These are phyloP conservation scores for Strobilomyces dryophilus DNA, from an alignment of 768 basidiomycete genomes.

Conservation along the genomic window DNA sequence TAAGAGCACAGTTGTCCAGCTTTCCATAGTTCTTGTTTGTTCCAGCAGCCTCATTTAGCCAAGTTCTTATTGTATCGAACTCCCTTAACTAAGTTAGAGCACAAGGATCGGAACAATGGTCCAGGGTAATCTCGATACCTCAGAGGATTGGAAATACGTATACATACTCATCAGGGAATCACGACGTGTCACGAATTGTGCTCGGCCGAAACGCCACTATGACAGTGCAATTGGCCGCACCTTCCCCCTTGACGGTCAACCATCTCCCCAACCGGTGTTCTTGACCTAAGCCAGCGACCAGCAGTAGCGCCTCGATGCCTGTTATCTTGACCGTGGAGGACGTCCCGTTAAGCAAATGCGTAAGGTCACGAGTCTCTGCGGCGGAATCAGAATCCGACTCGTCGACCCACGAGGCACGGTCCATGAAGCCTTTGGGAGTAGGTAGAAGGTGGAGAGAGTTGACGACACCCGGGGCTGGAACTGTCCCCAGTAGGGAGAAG, in stretches of 20 bases:
- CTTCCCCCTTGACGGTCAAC: conserved; percentile 68
- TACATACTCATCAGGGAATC: background rate
- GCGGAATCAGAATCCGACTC: background rate
- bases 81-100: background rate
- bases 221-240: conserved; percentile 67
- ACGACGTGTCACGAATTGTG: conserved; percentile 3
- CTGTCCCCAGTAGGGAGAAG: conserved; percentile 61
- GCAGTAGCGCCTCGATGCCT: conserved; percentile 39
- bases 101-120: background rate
- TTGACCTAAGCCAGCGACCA: conserved; percentile 81
- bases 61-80: background rate
- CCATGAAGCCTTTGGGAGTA: conserved; percentile 39
- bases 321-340: conserved; percentile 26
- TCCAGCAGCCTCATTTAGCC: background rate
- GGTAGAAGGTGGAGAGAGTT: conserved; percentile 85
- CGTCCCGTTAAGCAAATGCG: background rate
- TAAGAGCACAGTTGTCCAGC: too few relatives aligned
- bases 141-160: too few relatives aligned
- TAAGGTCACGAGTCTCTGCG: background rate
- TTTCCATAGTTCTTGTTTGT: background rate
- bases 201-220: conserved; percentile 53
- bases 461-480: conserved; percentile 73
- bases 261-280: conserved; percentile 91
- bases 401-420: conserved; percentile 42
- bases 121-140: too few relatives aligned